Evolutionary conservation across 371 early-diverging fungal species (phyloP), one percentile per base, ranked within the genome.

Genomic region (Lichtheimia ramosa): DNA sequence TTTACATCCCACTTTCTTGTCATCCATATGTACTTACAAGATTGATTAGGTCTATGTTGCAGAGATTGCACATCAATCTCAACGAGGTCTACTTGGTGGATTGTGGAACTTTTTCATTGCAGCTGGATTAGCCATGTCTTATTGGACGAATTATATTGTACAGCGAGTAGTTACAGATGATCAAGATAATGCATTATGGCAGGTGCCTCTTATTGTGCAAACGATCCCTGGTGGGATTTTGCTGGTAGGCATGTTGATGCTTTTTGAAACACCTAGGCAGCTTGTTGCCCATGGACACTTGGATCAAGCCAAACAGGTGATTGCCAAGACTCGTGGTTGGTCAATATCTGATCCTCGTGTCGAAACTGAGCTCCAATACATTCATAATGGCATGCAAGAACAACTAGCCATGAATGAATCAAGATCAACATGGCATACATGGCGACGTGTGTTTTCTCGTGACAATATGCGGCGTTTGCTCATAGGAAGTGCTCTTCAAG

Each of bases 281-380:
- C 71, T 84, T 56, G 55, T 15, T 58, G 62, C 57, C 1, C 46
- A 28, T 27, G 43, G 23, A 5, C 48, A 52, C 3, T 3, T 42
- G 8, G 24, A 54, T 10, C 51, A 86, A 66, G 92, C 96, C 63
- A 87, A 87, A 66, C 92, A 91, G 69, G 86, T 89, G 54, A 87
- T 93, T 16, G 76, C 91, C 55, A 86, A 91, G 58, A 81, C 85
- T 51, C 85, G 91, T 18, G 89, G 85, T 58, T 84, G 94, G 70
- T 73, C 82, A 21, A 64, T 81, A 15, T 89, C 92, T 70, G 85
- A 94, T 46, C 83, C 88, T 28, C 81, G 89, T 58, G 84, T 95
- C 50, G 78, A 79, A 21, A 75, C 88, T 49, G 95, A 93, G 71
- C 83, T 89, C 52, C 68, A 70, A 63, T 78, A 16, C 0, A 64